These are phyloP conservation scores for Setomelanomma holmii DNA, from an alignment of 2,329 filamentous ascomycete genomes.

Conservation along the genomic window DNA sequence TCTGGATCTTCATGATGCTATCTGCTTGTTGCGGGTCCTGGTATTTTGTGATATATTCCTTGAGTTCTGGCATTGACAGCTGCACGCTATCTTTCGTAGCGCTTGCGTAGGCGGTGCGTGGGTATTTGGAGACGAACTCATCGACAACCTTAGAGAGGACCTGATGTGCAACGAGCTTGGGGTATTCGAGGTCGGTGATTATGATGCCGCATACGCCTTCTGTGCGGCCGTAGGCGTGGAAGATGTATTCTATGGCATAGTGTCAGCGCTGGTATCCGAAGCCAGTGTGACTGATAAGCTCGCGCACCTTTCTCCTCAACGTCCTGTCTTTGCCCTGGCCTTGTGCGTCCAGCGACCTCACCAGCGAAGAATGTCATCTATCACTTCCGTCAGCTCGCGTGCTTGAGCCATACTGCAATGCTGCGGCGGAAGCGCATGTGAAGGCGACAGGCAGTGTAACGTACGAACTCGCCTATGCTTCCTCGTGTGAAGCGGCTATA, in stretches of 20 bases:
- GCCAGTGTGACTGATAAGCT: not conserved
- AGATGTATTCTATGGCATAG: constrained; percentile 65
- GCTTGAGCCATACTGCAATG: not conserved
- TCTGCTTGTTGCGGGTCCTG: constrained; percentile 89
- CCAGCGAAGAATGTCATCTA: constrained; percentile 84
- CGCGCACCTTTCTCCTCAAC: constrained; percentile 76
- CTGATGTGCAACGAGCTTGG: constrained; percentile 81
- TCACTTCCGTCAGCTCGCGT: constrained; percentile 29
- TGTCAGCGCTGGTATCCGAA: not conserved
- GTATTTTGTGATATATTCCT: constrained; percentile 79
- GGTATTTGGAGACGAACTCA: constrained; percentile 82
- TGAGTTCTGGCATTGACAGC: constrained; percentile 74
- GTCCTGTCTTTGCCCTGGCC: constrained; percentile 80
- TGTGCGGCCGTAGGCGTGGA: constrained; percentile 54
- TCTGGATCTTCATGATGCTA: constrained; percentile 94
- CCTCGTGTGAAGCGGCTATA: constrained; percentile 79
- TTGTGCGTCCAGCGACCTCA: constrained; percentile 85
- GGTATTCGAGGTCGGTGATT: constrained; percentile 58
- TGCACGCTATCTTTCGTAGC: constrained; percentile 46
- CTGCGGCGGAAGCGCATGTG: not conserved
- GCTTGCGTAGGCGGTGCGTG: constrained; percentile 70
- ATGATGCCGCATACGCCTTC: constrained; percentile 58
- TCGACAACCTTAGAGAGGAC: constrained; percentile 86
- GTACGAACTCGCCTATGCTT: constrained; percentile 44
- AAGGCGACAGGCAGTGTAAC: constrained; percentile 9